A percentile compares a stretch with the other conserved stretches of the same genome.
Evolutionary conservation across 257 asterid genomes (phyloP).

Genomic region (Solanum chmielewskii): DNA sequence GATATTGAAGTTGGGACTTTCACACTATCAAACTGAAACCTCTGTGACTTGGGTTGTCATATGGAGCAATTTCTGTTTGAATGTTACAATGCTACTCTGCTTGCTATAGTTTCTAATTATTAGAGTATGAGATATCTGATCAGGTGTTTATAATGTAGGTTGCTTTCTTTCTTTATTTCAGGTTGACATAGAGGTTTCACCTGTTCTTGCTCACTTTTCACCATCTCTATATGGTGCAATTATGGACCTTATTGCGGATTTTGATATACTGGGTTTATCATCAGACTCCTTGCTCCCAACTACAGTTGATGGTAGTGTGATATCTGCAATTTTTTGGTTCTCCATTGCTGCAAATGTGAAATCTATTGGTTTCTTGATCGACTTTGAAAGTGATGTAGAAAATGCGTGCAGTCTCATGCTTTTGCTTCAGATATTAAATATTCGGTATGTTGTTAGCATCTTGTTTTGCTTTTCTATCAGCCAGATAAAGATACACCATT

Average conservation of each 20-base stretch:
- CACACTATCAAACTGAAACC: background rate
- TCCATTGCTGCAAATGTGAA: slow-evolving; percentile 43
- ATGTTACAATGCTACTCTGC: background rate
- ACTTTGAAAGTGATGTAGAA: slow-evolving; percentile 55
- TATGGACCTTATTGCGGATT: slow-evolving; percentile 35
- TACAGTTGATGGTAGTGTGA: slow-evolving; percentile 13
- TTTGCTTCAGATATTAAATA: slow-evolving; percentile 27
- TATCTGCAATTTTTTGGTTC: slow-evolving; percentile 29
- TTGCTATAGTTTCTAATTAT: background rate
- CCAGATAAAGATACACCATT: background rate
- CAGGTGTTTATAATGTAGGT: slow-evolving; percentile 1
- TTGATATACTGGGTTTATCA: slow-evolving; percentile 25
- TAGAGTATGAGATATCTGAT: background rate
- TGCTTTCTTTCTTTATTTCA: slow-evolving; percentile 29
- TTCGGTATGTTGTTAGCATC: slow-evolving; percentile 43
- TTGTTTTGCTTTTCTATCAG: background rate
- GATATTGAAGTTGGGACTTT: background rate
- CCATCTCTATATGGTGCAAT: slow-evolving; percentile 39
- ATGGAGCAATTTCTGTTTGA: background rate
- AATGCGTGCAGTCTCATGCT: slow-evolving; percentile 44
- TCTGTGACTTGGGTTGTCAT: background rate
- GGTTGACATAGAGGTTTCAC: slow-evolving; percentile 52
- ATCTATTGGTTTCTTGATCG: slow-evolving; percentile 37
- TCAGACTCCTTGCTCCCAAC: slow-evolving; percentile 17
- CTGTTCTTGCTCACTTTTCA: slow-evolving; percentile 60